Evolutionary conservation across 2,329 filamentous ascomycete species (phyloP).

Genomic region (Diplodia intermedia): DNA sequence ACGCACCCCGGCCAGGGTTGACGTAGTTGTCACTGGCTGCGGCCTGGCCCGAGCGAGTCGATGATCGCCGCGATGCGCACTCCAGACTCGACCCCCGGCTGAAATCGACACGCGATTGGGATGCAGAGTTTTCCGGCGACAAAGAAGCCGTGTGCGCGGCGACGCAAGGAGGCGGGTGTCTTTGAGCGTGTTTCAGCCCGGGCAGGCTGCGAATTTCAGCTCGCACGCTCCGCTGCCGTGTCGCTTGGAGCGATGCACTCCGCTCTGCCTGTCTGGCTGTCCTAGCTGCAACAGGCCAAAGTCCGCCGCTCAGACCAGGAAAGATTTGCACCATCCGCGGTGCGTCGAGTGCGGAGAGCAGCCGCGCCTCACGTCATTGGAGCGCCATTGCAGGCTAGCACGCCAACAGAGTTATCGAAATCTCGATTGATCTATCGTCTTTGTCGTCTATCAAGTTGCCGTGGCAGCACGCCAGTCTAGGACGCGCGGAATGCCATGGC

Average conservation of each 20-base stretch:
- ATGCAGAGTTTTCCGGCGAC: constrained; percentile 21
- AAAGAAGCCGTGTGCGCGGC: neutral
- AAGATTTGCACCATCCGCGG: constrained; percentile 20
- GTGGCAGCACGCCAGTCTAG: neutral
- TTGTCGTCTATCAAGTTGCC: neutral
- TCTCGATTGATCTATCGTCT: constrained; percentile 7
- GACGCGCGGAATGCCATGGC: neutral
- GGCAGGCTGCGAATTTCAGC: constrained; percentile 2
- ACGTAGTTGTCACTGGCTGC: constrained; percentile 28
- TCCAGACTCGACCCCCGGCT: constrained; percentile 4
- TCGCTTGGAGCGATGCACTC: constrained; percentile 4
- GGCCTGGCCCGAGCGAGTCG: constrained; percentile 14
- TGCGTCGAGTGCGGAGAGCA: constrained; percentile 1
- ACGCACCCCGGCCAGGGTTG: constrained; percentile 23
- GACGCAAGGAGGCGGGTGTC: constrained; percentile 7
- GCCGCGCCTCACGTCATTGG: constrained; percentile 2
- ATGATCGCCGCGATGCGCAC: constrained; percentile 25
- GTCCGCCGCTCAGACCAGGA: constrained; percentile 7
- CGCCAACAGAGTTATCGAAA: neutral
- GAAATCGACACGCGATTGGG: neutral
- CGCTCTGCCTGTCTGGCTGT: neutral
- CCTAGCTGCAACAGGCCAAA: constrained; percentile 16
- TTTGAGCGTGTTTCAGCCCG: constrained; percentile 14
- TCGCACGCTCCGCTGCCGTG: constrained; percentile 1
- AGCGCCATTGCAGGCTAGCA: constrained; percentile 1